Conservation (phyloP, 2,329 filamentous ascomycete species). For the Neophaeococcomyces mojaviensis region DNA sequence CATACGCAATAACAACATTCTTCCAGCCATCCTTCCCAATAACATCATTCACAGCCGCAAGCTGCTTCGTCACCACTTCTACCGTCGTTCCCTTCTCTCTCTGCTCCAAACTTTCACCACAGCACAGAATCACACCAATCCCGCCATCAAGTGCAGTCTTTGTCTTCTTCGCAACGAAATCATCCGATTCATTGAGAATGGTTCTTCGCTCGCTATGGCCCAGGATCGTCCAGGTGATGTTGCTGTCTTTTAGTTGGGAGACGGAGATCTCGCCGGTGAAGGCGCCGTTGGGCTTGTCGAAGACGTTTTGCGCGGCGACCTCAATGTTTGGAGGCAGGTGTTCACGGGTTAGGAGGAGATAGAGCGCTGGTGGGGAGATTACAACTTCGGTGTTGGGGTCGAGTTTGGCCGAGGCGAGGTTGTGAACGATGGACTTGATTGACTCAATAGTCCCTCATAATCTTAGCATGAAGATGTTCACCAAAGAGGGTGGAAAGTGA, state of each 20-base stretch:
- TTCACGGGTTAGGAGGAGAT: slow-evolving; percentile 80
- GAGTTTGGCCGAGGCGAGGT: slow-evolving; percentile 71
- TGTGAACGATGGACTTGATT: slow-evolving; percentile 83
- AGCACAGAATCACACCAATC: slow-evolving; percentile 90
- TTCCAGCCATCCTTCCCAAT: slow-evolving; percentile 69
- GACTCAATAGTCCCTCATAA: slow-evolving; percentile 76
- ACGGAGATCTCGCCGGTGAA: slow-evolving; percentile 97
- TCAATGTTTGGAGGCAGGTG: slow-evolving; percentile 67
- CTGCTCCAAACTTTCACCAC: slow-evolving; percentile 82
- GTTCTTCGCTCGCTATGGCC: slow-evolving; percentile 94
- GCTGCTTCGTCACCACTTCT: slow-evolving; percentile 69
- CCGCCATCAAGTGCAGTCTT: slow-evolving; percentile 85
- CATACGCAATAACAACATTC: slow-evolving; percentile 94
- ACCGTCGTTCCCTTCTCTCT: slow-evolving; percentile 21
- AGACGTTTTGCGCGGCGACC: slow-evolving; percentile 94
- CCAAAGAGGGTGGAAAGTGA: slow-evolving; percentile 8
- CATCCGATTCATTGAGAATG: slow-evolving; percentile 77
- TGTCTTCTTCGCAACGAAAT: slow-evolving; percentile 85
- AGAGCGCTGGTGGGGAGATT: slow-evolving; percentile 81
- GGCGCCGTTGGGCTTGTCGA: slow-evolving; percentile 90
- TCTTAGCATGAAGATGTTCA: not conserved
- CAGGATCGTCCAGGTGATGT: slow-evolving; percentile 82
- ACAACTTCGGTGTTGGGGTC: slow-evolving; percentile 68
- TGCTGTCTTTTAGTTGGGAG: slow-evolving; percentile 79
- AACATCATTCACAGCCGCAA: slow-evolving; percentile 69